Base-by-base conservation (phyloP, 2,329 filamentous ascomycete species). In the Hypoxylon sp. region DNA sequence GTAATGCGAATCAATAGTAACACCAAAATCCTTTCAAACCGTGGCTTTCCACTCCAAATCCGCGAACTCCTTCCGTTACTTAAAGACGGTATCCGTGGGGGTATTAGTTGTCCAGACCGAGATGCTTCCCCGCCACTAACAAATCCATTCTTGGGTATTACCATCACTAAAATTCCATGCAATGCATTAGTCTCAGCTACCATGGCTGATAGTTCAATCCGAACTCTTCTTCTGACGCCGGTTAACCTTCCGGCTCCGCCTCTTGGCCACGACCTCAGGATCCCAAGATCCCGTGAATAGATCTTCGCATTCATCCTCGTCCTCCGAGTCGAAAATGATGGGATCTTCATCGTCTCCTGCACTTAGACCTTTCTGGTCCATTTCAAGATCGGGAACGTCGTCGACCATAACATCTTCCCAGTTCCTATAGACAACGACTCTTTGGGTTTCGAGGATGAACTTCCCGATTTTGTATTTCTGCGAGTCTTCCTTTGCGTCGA, bases 381-480 rank as follows among this genome's bases (percentile, higher is more conserved):
- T 48, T 22, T 72, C 74, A 11, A 75, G 48, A 14, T 71, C 72
- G 13, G 69, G 61, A 37, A 69, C 49, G n/a, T 76, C 76, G 51
- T 74, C 73, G 20, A 67, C 63, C 25, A 25, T 64, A 7, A 76
- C 76, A 62, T 86, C 85, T 72, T 87, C 88, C 89, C 88, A 91
- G 60, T 78, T 81, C 35, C 83, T 82, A 50, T 83, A 81, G 11
- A 83, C 81, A 25, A 86, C 82, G 14, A 90, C 85, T 59, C 87
- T 81, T 76, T 86, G 85, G 42, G 85, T 88, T 80, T 92, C 90
- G 42, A 92, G 77, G 31, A 91, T 91, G 76, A 88, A 91, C 77
- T 91, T 91, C 72, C 89, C 89, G 55, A 91, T 83, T 79, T 92
- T 92, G 82, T 92, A 92, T 75, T 84, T 85, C 77, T 91, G 90